Evolutionary conservation across 192 early-diverging fungal genomes (phyloP), one percentile per base, ranked within the genome.

Genomic region (Paraglomus brasilianum): DNA sequence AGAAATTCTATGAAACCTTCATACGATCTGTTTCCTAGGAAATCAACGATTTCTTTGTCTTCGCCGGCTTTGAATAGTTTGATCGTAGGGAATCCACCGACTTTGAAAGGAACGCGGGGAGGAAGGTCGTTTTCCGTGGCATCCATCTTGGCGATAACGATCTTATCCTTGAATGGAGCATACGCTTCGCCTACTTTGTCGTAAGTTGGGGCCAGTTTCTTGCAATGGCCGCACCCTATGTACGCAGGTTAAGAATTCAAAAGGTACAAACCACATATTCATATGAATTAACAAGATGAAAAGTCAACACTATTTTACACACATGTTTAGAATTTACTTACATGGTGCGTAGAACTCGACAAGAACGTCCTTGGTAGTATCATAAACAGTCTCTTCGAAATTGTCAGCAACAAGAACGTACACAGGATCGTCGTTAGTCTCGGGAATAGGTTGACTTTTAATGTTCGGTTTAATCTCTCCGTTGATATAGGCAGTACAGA

Each of bases 51-150:
- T 56, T 89, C 86, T 2, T 73, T 67, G 48, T 95, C 91, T 30
- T 30, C 30, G 21, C 86, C 85, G 46, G 89, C 93, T 81, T 94
- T 93, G 83, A 94, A 86, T 67, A 97, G 81, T 77, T 91, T 92
- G 62, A 98, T 85, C 55, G 95, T 98, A 47, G 95, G 96, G 91
- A 97, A 98, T 21, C 95, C 96, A 72, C 91, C 71, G 71, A 98
- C 71, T 56, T 85, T 75, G 78, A 95, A 89, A 8, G 80, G 73
- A 62, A 79, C 74, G 72, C 70, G 68, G 8, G 85, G 69, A 15
- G 96, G 95, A 51, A 97, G 72, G 57, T 98, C 96, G 81, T 98
- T 98, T 69, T 88, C 92, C 48, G 93, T 94, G 68, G 86, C 93
- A 76, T 98, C 95, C 86, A 97, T 87, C 87, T 98, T 99, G 77